phyloP scores from a whole-genome alignment of 2,329 filamentous ascomycete genomes.

The Lachnellula occidentalis region DNA sequence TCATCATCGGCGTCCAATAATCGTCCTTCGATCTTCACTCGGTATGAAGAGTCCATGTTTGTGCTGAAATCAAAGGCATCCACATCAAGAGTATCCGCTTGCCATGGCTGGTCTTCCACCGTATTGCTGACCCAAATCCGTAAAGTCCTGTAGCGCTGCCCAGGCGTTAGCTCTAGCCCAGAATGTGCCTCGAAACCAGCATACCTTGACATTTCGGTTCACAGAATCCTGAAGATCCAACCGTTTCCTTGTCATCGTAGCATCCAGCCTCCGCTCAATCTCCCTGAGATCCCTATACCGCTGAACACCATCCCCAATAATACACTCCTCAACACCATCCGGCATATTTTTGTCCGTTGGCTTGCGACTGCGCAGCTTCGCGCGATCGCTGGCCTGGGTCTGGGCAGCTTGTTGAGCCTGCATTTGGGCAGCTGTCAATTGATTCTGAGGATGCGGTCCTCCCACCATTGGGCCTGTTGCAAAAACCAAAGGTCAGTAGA shows the following conservation, averaged over 20 bases:
- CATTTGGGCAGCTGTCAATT: slow-evolving; percentile 51
- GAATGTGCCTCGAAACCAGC: slow-evolving; percentile 9
- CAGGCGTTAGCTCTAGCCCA: slow-evolving; percentile 9
- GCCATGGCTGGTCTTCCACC: slow-evolving; percentile 91
- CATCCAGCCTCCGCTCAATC: slow-evolving; percentile 81
- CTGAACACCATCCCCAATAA: slow-evolving; percentile 74
- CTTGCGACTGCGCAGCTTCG: slow-evolving; percentile 77
- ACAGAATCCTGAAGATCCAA: slow-evolving; percentile 83
- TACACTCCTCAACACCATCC: slow-evolving; percentile 77
- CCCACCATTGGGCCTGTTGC: slow-evolving; percentile 30
- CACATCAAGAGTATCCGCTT: slow-evolving; percentile 61
- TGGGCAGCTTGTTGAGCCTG: slow-evolving; percentile 44
- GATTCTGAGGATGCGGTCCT: slow-evolving; percentile 29
- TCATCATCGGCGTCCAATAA: slow-evolving; percentile 67
- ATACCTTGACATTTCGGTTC: slow-evolving; percentile 65
- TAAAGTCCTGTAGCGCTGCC: slow-evolving; percentile 71
- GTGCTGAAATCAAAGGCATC: slow-evolving; percentile 79
- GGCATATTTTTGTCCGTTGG: slow-evolving; percentile 94
- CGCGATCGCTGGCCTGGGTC: slow-evolving; percentile 55
- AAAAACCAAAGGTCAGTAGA: slow-evolving; percentile 6
- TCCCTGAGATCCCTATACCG: slow-evolving; percentile 82
- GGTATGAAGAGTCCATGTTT: slow-evolving; percentile 72
- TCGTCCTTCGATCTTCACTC: slow-evolving; percentile 86
- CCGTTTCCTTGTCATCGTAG: slow-evolving; percentile 89
- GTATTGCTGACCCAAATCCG: slow-evolving; percentile 95